Base-by-base conservation (phyloP, 1,284 basidiomycete genomes). In the Sporisorium scitamineum region DNA sequence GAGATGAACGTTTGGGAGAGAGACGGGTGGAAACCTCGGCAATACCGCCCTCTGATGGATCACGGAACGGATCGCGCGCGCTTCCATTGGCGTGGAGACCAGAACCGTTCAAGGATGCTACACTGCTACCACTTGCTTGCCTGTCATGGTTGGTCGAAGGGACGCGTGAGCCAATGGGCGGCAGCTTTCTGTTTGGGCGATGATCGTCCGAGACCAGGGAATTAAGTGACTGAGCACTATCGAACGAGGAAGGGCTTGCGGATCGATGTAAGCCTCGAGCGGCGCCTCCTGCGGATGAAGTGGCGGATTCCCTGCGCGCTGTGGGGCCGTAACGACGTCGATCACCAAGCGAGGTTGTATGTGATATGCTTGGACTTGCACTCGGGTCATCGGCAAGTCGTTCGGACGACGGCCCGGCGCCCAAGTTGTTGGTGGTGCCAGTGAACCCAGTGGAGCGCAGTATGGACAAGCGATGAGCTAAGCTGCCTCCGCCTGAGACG, bases 341-440 rank as follows among this genome's bases (percentile, higher is more conserved):
- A 14, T 52, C 55, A 44, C 29, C 54, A 3, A 61, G 24, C 3
- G 51, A 39, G 1, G 59, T 4, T n/a, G 32, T 50, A 41, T 71
- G 58, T 0, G 55, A 31, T 26, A 61, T 45, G 42, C 48, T 57
- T 8, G 66, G 66, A 32, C 56, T 66, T 5, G 59, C 59, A 13
- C 47, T 31, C 6, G 56, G 39, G 39, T 47, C 63, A 11, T 71
- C 73, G 8, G 74, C 70, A n/a, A 76, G 61, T 37, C 65, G 10
- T 48, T 76, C 74, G 11, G 74, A 72, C 4, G 74, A 76, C 2
- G 74, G 74, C 3, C 74, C 74, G 0, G 74, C 32, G 31, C 74
- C 74, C 24, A 76, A 31, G 18, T 60, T 63, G 61, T 71, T 61
- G 34, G 22, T 39, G n/a, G 61, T 54, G 32, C 29, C 31, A n/a